Percentiles rank a stretch among this genome's conserved stretches.
Conservation (phyloP, 2,329 filamentous ascomycete species). For the Diplocarpon mali region DNA sequence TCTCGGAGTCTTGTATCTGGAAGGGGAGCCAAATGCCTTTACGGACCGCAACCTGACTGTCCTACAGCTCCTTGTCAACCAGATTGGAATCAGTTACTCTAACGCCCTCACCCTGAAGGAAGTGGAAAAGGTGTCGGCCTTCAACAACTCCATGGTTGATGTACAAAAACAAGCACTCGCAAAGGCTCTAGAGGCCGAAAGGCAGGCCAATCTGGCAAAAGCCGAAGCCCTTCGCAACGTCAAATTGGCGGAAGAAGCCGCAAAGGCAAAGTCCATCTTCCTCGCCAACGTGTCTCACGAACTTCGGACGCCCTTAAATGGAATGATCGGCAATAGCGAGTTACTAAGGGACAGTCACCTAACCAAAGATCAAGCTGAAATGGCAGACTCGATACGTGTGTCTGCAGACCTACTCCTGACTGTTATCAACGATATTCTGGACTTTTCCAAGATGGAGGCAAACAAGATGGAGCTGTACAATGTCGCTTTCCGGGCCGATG, state of each 20-base stretch:
- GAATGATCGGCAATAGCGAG: conserved; percentile 82
- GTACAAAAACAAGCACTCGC: conserved; percentile 64
- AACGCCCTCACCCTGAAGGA: conserved; percentile 58
- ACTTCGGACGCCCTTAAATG: conserved; percentile 71
- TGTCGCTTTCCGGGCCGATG: conserved; percentile 55
- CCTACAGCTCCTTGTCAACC: conserved; percentile 62
- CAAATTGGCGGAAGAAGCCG: conserved; percentile 71
- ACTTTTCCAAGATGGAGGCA: conserved; percentile 89
- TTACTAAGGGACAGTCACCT: conserved; percentile 66
- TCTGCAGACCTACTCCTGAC: conserved; percentile 80
- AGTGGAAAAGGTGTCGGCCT: conserved; percentile 65
- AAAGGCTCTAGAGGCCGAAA: conserved; percentile 62
- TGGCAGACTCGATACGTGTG: conserved; percentile 76
- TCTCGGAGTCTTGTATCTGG: conserved; percentile 64
- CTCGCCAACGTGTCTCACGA: conserved; percentile 73
- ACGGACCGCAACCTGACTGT: conserved; percentile 62
- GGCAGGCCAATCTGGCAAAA: conserved; percentile 67
- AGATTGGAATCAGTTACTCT: conserved; percentile 63
- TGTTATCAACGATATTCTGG: conserved; percentile 92
- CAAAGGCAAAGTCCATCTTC: conserved; percentile 75
- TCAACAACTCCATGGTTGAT: conserved; percentile 67
- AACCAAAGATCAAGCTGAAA: conserved; percentile 68
- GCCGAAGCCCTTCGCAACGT: conserved; percentile 68
- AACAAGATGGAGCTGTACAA: conserved; percentile 76
- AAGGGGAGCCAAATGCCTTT: conserved; percentile 64